Evolutionary conservation across 2,329 filamentous ascomycete species (phyloP).

Genomic region (Coniosporium tulheliwenetii): DNA sequence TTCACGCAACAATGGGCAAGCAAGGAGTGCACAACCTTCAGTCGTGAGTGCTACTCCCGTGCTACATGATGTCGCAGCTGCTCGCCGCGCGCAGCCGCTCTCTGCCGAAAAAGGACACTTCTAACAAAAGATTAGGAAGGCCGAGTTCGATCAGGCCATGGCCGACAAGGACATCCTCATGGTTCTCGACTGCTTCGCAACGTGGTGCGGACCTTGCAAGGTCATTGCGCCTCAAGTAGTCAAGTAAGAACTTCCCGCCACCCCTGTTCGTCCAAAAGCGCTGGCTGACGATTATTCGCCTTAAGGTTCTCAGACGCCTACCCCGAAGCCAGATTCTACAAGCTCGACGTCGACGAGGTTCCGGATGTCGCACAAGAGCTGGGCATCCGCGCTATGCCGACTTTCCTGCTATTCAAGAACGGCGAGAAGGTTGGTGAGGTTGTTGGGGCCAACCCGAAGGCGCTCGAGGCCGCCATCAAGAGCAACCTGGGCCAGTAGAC

Average conservation of each 20-base stretch:
- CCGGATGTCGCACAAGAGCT: constrained; percentile 62
- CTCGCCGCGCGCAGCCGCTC: not conserved
- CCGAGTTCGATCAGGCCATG: constrained; percentile 42
- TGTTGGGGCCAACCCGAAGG: constrained; percentile 64
- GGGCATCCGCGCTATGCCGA: constrained; percentile 80
- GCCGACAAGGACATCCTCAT: constrained; percentile 42
- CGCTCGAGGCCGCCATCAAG: constrained; percentile 41
- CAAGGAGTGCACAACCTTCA: constrained; percentile 34
- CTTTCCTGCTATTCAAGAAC: constrained; percentile 72
- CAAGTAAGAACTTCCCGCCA: constrained; percentile 31
- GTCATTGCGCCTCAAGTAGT: constrained; percentile 63
- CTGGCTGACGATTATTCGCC: not conserved
- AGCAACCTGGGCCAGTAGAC: constrained; percentile 4
- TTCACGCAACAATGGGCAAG: constrained; percentile 28
- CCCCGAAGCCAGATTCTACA: constrained; percentile 57
- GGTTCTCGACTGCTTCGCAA: constrained; percentile 74
- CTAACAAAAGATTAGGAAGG: constrained; percentile 27
- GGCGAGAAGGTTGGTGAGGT: constrained; percentile 59
- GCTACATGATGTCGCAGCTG: not conserved
- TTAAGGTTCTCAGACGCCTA: constrained; percentile 43
- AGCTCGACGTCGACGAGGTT: constrained; percentile 80
- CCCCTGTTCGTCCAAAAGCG: not conserved
- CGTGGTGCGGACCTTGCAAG: constrained; percentile 94
- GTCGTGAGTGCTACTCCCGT: constrained; percentile 18
- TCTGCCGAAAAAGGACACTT: not conserved